phyloP scores from a whole-genome alignment of 768 basidiomycete genomes.

The Lactarius hengduanensis region DNA sequence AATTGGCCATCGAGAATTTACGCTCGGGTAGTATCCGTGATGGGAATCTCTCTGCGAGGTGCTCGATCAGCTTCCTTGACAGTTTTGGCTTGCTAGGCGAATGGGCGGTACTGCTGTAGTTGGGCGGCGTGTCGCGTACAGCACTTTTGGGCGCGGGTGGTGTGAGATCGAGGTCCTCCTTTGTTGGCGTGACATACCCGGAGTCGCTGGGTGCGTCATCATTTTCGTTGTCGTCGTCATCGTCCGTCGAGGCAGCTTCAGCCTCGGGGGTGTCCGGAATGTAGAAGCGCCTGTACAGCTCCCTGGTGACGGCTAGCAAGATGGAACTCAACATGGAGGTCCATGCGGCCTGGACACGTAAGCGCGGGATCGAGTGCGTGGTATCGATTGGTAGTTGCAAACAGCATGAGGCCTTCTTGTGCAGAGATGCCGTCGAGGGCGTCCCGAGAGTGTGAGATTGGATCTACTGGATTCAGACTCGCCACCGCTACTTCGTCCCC shows the following conservation, averaged over 20 bases:
- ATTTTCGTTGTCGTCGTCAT: slow-evolving; percentile 29
- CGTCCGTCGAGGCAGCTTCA: slow-evolving; percentile 29
- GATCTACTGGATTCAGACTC: not conserved
- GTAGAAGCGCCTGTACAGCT: slow-evolving; percentile 69
- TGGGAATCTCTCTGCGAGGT: slow-evolving; percentile 57
- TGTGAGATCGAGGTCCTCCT: slow-evolving; percentile 3
- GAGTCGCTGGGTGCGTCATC: slow-evolving; percentile 26
- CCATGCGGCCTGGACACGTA: slow-evolving; percentile 76
- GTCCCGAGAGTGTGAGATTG: slow-evolving; percentile 60
- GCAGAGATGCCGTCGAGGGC: slow-evolving; percentile 74
- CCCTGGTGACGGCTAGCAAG: slow-evolving; percentile 68
- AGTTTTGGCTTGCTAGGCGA: slow-evolving; percentile 38
- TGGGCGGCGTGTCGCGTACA: not conserved
- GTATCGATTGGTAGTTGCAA: slow-evolving; percentile 79
- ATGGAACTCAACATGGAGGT: slow-evolving; percentile 74
- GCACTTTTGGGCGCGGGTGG: not conserved
- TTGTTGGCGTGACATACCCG: slow-evolving; percentile 24
- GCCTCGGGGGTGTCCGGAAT: slow-evolving; percentile 40
- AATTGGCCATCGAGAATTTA: slow-evolving; percentile 42
- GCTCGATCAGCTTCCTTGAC: slow-evolving; percentile 39
- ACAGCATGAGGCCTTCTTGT: slow-evolving; percentile 77
- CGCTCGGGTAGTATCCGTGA: slow-evolving; percentile 49
- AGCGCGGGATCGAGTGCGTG: slow-evolving; percentile 68
- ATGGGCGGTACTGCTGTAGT: slow-evolving; percentile 17
- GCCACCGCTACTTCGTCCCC: slow-evolving; percentile 4